These are phyloP conservation scores for Emericellopsis cladophorae DNA, from an alignment of 2,329 filamentous ascomycete species.

Conservation along the genomic window DNA sequence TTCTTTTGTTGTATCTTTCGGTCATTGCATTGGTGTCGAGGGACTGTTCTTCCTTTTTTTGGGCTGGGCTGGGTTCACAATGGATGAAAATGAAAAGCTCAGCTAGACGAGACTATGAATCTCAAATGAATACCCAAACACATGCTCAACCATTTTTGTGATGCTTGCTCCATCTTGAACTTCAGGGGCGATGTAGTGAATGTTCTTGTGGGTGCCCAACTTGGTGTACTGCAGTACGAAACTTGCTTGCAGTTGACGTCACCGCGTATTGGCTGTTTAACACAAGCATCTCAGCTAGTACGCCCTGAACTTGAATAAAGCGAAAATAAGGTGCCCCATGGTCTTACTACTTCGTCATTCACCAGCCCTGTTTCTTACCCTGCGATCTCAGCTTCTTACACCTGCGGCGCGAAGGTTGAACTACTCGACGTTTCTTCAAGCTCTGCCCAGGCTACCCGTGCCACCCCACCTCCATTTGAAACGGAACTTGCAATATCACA, in stretches of 20 bases:
- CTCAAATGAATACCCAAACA: slow-evolving; percentile 2
- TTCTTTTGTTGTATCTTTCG: slow-evolving; percentile 30
- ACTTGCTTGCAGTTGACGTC: slow-evolving; percentile 7
- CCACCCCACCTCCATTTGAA: background rate
- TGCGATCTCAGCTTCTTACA: background rate
- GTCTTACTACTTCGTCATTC: background rate
- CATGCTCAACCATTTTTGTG: background rate
- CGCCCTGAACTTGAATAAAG: background rate
- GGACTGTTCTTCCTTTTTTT: slow-evolving; percentile 24
- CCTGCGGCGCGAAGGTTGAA: no score
- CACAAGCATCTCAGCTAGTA: no score
- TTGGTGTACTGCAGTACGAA: background rate
- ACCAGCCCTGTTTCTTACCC: background rate
- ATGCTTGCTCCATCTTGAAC: background rate
- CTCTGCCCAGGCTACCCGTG: background rate
- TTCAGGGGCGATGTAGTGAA: background rate
- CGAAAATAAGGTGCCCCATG: background rate
- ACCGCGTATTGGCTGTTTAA: background rate
- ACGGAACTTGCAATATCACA: slow-evolving; percentile 2
- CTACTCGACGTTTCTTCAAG: background rate
- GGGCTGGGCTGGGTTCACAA: slow-evolving; percentile 20
- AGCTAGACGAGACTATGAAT: slow-evolving; percentile 16
- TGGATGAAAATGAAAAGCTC: slow-evolving; percentile 16
- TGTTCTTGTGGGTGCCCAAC: background rate
- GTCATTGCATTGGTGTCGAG: slow-evolving; percentile 44